phyloP scores from a whole-genome alignment of 1,139 yeast species.

The Trichomonascaceae sp. region DNA sequence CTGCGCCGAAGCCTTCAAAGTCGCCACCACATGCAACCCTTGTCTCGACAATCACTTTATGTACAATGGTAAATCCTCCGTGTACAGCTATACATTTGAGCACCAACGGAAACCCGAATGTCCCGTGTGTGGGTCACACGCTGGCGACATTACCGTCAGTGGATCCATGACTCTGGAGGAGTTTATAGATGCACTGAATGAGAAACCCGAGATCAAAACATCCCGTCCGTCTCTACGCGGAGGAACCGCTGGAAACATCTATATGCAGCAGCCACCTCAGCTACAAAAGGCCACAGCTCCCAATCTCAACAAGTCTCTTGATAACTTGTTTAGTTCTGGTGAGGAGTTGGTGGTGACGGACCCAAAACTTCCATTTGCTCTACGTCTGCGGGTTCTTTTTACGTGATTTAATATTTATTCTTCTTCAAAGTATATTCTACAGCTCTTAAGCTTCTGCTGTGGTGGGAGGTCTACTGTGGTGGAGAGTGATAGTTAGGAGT shows the following conservation, averaged over 20 bases:
- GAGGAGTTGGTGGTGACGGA: slow-evolving; percentile 50
- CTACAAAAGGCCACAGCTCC: slow-evolving; percentile 38
- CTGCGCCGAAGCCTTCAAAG: slow-evolving; percentile 76
- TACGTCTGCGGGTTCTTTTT: slow-evolving; percentile 19
- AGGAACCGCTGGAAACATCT: slow-evolving; percentile 32
- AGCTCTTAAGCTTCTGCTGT: too few species aligned
- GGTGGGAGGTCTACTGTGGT: too few species aligned
- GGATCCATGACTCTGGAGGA: slow-evolving; percentile 34
- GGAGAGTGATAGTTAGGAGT: too few species aligned
- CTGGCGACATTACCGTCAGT: slow-evolving; percentile 19
- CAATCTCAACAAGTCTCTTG: slow-evolving; percentile 31
- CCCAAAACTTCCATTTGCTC: slow-evolving; percentile 37
- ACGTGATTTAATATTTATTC: too few species aligned
- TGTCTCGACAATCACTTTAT: slow-evolving; percentile 70
- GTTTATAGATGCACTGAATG: slow-evolving; percentile 31
- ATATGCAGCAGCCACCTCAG: slow-evolving; percentile 38
- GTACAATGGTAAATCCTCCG: slow-evolving; percentile 70
- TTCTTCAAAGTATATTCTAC: too few species aligned
- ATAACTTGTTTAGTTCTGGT: slow-evolving; percentile 28
- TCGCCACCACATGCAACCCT: slow-evolving; percentile 58
- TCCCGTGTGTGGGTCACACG: slow-evolving; percentile 53
- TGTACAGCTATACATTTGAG: slow-evolving; percentile 59
- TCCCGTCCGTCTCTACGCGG: slow-evolving; percentile 37
- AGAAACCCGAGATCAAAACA: slow-evolving; percentile 29
- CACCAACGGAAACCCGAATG: slow-evolving; percentile 51